Evolutionary conservation across 2,329 filamentous ascomycete genomes (phyloP).

Genomic region (Cladosporium sp.): DNA sequence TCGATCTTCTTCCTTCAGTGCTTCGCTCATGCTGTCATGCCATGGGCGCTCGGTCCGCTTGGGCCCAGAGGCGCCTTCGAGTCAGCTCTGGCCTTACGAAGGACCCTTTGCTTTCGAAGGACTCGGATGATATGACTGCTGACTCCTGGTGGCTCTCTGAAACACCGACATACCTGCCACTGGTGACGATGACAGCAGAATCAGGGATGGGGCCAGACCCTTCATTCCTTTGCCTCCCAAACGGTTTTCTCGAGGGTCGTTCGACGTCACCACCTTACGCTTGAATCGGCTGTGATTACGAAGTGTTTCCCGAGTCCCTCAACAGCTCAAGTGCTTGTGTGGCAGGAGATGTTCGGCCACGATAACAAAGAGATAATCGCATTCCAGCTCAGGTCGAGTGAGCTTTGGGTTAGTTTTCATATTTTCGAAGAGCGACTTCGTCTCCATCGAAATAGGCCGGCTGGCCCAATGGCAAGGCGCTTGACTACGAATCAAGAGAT

Average conservation of each 20-base stretch:
- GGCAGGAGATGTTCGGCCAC: too few relatives aligned
- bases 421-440: too few relatives aligned
- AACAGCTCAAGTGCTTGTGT: too few relatives aligned
- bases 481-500: conserved; percentile 45
- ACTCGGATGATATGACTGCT: not conserved
- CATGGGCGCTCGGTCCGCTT: not conserved
- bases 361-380: too few relatives aligned
- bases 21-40: not conserved
- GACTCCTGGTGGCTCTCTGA: not conserved
- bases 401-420: too few relatives aligned
- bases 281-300: not conserved
- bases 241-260: not conserved
- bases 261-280: not conserved
- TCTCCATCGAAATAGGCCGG: conserved; percentile 4
- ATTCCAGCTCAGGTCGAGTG: too few relatives aligned
- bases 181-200: not conserved
- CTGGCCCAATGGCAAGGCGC: conserved; percentile 56
- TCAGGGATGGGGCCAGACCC: not conserved
- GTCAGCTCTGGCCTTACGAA: not conserved
- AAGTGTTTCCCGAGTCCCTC: not conserved
- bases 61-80: not conserved
- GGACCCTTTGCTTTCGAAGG: not conserved
- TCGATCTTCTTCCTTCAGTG: not conserved
- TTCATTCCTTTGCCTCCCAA: not conserved
- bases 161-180: not conserved